Percentiles rank a stretch among this genome's conserved stretches.
Evolutionary conservation across 1,284 basidiomycete genomes (phyloP).

Genomic region (Mycena sp.): DNA sequence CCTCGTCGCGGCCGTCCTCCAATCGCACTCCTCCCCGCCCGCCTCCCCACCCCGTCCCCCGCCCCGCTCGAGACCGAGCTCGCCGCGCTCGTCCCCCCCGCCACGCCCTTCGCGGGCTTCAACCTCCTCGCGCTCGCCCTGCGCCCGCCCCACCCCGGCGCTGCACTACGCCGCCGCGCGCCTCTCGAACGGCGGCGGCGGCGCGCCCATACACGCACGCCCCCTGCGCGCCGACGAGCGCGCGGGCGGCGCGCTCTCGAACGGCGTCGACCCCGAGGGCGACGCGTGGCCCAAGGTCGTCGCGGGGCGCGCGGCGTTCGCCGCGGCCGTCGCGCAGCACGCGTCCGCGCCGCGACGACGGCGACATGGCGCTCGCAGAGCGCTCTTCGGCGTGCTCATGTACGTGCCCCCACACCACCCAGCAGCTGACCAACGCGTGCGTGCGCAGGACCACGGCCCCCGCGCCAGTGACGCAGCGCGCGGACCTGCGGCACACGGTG

Average conservation of each 20-base stretch:
- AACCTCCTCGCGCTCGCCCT: conserved; percentile 69
- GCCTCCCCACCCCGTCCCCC: too few relatives aligned
- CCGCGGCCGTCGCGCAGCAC: conserved; percentile 44
- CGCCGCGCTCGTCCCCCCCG: conserved; percentile 48
- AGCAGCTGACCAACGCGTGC: too few relatives aligned
- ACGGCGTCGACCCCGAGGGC: conserved; percentile 70
- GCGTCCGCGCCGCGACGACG: conserved; percentile 43
- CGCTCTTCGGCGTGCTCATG: conserved; percentile 18
- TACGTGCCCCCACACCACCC: too few relatives aligned
- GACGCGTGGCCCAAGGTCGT: conserved; percentile 77
- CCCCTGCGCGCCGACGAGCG: conserved; percentile 58
- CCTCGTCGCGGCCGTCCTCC: conserved; percentile 72
- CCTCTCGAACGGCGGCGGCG: conserved; percentile 76
- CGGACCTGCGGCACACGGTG: conserved; percentile 68
- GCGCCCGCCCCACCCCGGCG: not conserved
- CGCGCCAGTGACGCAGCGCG: conserved; percentile 54
- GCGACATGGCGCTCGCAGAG: conserved; percentile 62
- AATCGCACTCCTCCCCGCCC: conserved; percentile 56
- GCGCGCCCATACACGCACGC: conserved; percentile 64
- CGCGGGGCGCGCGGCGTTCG: conserved; percentile 60
- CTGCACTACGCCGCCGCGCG: conserved; percentile 56
- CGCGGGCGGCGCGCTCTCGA: conserved; percentile 69
- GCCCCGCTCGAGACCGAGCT: conserved; percentile 53
- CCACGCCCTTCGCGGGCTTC: conserved; percentile 76
- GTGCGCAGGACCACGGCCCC: conserved; percentile 17